Evolutionary conservation across 306 rosid species (phyloP).

Genomic region (Psophocarpus tetragonolobus): DNA sequence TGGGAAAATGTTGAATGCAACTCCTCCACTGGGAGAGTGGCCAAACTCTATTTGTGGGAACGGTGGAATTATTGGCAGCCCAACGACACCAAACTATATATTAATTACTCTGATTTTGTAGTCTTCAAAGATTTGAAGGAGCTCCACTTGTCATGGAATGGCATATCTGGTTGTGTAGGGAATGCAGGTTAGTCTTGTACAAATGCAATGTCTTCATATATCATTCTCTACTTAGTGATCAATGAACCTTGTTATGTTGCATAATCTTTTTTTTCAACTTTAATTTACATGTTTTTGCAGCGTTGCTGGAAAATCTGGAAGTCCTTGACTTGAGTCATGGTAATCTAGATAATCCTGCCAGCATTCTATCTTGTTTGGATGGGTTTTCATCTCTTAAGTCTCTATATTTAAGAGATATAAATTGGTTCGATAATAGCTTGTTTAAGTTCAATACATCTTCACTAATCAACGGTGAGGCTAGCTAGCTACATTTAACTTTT

Average conservation of each 20-base stretch:
- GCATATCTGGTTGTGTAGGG: not conserved
- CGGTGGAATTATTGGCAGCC: too few relatives aligned
- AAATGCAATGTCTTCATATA: not conserved
- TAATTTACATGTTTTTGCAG: not conserved
- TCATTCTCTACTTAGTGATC: not conserved
- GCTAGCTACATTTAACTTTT: not conserved
- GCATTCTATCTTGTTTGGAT: not conserved
- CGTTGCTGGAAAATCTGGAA: conserved; percentile 3
- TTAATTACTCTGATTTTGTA: conserved; percentile 14
- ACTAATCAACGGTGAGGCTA: not conserved
- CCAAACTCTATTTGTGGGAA: not conserved
- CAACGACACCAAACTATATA: too few relatives aligned
- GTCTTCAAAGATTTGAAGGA: conserved; percentile 17
- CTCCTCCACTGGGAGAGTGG: not conserved
- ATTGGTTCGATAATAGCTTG: rapidly evolving
- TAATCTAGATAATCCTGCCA: rapidly evolving
- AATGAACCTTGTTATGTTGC: not conserved
- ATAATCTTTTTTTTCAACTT: not conserved
- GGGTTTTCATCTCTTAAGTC: not conserved
- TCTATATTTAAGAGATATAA: rapidly evolving
- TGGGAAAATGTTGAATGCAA: conserved; percentile 23
- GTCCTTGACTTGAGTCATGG: not conserved
- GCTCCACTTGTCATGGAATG: not conserved
- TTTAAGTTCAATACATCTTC: not conserved
- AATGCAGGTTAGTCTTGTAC: not conserved